phyloP scores from a whole-genome alignment of 176 grass and related monocot species.

The Cenchrus americanus region DNA sequence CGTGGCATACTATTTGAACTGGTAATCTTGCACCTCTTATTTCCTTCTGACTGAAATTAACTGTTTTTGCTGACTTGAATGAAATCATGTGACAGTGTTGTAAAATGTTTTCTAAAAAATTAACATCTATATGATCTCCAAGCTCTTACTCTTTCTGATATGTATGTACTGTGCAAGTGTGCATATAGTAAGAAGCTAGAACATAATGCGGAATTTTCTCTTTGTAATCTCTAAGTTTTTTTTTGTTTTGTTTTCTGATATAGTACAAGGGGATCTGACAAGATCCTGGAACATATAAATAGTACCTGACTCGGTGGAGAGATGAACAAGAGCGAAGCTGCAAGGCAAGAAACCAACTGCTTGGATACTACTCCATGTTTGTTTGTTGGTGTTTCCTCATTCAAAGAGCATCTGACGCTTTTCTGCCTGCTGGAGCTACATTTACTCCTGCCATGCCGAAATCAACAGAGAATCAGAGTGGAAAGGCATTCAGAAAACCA shows the following conservation, averaged over 20 bases:
- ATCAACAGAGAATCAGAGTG: neutral
- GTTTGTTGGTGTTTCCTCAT: neutral
- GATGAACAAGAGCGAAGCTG: conserved; percentile 63
- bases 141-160: neutral
- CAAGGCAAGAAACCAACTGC: conserved; percentile 58
- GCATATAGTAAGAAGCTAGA: neutral
- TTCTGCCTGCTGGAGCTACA: neutral
- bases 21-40: neutral
- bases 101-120: neutral
- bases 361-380: conserved; percentile 37
- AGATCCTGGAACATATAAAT: neutral
- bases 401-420: conserved; percentile 20
- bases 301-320: conserved; percentile 67
- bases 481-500: neutral
- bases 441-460: conserved; percentile 23
- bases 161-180: no score
- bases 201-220: neutral
- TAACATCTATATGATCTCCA: neutral
- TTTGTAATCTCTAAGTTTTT: conserved; percentile 12
- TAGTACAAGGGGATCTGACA: neutral
- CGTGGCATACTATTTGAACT: neutral
- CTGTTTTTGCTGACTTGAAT: neutral
- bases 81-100: neutral
- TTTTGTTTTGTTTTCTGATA: conserved; percentile 12
- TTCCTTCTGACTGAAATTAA: neutral